Base-by-base conservation (phyloP, 352 stramenopile species). In the Pythium sp. region DNA sequence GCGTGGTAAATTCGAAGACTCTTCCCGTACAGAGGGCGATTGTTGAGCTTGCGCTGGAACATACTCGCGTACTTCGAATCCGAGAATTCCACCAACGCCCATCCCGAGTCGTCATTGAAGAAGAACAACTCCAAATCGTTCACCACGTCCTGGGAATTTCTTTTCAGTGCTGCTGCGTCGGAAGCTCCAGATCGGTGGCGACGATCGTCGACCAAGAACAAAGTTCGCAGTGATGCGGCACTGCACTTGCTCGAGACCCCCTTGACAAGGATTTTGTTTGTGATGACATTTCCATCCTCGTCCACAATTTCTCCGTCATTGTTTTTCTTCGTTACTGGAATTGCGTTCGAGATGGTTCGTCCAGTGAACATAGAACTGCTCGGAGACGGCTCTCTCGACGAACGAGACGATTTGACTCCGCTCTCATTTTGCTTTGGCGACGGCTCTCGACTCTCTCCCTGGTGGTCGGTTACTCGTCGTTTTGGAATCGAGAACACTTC, bases 401-500 rank as follows among this genome's bases (percentile, higher is more conserved):
- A 55, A 15, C n/a, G 14, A 3, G 22, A 24, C 34, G 61, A n/a
- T 12, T 34, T 26, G 41, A 41, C 32, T 55, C 28, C 34, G 18
- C 72, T 74, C 32, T 68, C 68, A 26, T 11, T 57, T n/a, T 38
- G 32, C 56, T 80, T 84, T 1, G 75, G 72, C 7, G 78, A 86
- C 9, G 78, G 69, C 11, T 86, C 74, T 58, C 67, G 67, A 55
- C 76, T 82, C 65, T 66, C 77, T 71, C 30, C 7, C 26, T 49
- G 9, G 3, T 62, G 34, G 14, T 71, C 75, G 18, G 64, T 46
- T 9, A 72, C 66, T 15, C 81, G 81, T 26, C 77, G 79, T 62
- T 94, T 95, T 28, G 88, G 88, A 61, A 95, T 95, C 9, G 84
- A 87, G 67, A 95, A 95, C 38, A 95, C 78, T 7, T 70, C 65